Evolutionary conservation across 1,284 basidiomycete species (phyloP).

Genomic region (Ganoderma lucidum): DNA sequence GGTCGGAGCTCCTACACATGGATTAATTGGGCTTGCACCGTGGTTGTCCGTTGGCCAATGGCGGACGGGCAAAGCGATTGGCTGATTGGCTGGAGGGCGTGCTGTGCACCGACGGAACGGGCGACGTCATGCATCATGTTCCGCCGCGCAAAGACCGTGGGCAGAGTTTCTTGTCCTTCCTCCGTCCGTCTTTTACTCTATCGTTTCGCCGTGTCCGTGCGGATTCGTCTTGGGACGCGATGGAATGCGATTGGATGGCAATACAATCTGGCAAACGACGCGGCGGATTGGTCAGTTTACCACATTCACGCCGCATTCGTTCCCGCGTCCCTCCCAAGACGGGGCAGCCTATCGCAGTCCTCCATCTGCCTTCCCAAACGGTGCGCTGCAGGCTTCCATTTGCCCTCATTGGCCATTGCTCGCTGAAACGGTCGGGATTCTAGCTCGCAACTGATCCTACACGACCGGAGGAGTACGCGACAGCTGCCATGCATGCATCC

Average conservation of each 20-base stretch:
- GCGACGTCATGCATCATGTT: slow-evolving; percentile 1
- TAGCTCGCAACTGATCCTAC: slow-evolving; percentile 18
- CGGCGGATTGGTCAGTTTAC: slow-evolving; percentile 12
- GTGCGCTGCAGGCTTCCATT: neutral
- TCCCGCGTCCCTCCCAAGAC: slow-evolving; percentile 1
- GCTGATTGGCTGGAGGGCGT: neutral
- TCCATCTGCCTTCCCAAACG: neutral
- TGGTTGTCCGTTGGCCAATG: slow-evolving; percentile 4
- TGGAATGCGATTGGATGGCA: slow-evolving; percentile 7
- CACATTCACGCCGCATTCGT: slow-evolving; percentile 2
- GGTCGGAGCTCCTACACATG: slow-evolving; percentile 1
- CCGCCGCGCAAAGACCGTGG: slow-evolving; percentile 1
- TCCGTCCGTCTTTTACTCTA: slow-evolving; percentile 4
- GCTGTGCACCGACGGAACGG: slow-evolving; percentile 2
- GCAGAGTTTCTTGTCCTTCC: neutral
- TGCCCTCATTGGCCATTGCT: neutral
- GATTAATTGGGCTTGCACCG: slow-evolving; percentile 10
- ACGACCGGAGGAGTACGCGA: slow-evolving; percentile 17
- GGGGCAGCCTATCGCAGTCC: neutral
- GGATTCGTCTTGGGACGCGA: neutral
- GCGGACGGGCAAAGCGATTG: neutral
- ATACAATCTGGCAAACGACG: slow-evolving; percentile 6
- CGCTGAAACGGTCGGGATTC: neutral
- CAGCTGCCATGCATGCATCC: slow-evolving; percentile 3
- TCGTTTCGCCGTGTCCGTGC: neutral